Evolutionary conservation across 2,329 filamentous ascomycete genomes (phyloP).

Genomic region (Westerdykella ornata): DNA sequence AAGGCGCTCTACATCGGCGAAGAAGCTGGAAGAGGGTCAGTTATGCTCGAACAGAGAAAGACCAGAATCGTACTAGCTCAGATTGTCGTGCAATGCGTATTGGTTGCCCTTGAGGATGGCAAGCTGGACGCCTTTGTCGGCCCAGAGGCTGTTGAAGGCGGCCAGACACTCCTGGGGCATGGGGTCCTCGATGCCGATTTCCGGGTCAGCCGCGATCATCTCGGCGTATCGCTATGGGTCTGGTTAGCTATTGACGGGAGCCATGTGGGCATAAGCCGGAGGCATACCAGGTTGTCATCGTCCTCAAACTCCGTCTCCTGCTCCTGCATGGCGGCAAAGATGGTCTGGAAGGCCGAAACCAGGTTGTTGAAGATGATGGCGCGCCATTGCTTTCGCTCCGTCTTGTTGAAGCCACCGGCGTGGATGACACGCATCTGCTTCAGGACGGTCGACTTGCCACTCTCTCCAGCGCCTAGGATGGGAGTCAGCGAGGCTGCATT

Average conservation of each 20-base stretch:
- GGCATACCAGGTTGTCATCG: conserved; percentile 67
- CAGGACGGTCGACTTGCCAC: conserved; percentile 90
- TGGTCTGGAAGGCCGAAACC: conserved; percentile 82
- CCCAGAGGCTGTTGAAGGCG: conserved; percentile 80
- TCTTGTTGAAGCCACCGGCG: conserved; percentile 80
- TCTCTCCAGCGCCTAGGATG: conserved; percentile 80
- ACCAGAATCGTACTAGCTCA: conserved; percentile 67
- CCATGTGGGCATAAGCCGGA: not conserved
- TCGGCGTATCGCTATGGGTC: conserved; percentile 64
- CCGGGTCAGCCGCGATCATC: conserved; percentile 68
- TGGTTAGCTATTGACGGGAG: not conserved
- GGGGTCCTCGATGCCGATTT: conserved; percentile 73
- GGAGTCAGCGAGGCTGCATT: conserved; percentile 23
- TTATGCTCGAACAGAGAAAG: not conserved
- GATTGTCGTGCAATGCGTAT: conserved; percentile 91
- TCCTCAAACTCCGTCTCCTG: conserved; percentile 72
- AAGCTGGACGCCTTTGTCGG: conserved; percentile 71
- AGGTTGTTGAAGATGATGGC: conserved; percentile 95
- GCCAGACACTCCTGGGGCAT: conserved; percentile 71
- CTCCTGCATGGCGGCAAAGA: conserved; percentile 85
- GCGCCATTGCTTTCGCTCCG: conserved; percentile 87
- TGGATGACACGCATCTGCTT: conserved; percentile 99
- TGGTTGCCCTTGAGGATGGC: conserved; percentile 94
- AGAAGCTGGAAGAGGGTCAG: conserved; percentile 58
- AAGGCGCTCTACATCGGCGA: conserved; percentile 58